Evolutionary conservation across 352 stramenopile species (phyloP).

Genomic region (Phytophthora boehmeriae): DNA sequence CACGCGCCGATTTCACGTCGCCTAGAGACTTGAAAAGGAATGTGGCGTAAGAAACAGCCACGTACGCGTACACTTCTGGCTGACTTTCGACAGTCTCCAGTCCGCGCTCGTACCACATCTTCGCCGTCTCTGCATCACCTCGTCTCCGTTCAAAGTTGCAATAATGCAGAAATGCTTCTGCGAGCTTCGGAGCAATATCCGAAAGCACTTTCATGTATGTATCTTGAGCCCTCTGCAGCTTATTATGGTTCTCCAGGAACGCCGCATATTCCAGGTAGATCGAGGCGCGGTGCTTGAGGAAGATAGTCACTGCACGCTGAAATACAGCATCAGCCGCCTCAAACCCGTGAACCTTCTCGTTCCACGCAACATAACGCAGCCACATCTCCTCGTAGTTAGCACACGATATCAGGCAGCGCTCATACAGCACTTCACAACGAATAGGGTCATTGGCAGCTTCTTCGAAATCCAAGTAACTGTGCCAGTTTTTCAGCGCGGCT

Average conservation of each 20-base stretch:
- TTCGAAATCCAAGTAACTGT: slow-evolving; percentile 82
- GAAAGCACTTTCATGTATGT: slow-evolving; percentile 64
- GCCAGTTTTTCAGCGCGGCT: slow-evolving; percentile 78
- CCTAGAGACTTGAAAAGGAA: slow-evolving; percentile 59
- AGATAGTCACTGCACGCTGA: slow-evolving; percentile 63
- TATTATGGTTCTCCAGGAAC: slow-evolving; percentile 69
- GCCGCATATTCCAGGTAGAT: slow-evolving; percentile 79
- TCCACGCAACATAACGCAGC: slow-evolving; percentile 74
- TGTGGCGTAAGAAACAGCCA: slow-evolving; percentile 62
- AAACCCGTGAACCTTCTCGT: slow-evolving; percentile 58
- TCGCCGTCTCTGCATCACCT: slow-evolving; percentile 52
- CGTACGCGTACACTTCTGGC: slow-evolving; percentile 48
- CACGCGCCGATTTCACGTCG: slow-evolving; percentile 45
- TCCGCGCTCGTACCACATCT: slow-evolving; percentile 58
- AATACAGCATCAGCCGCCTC: slow-evolving; percentile 70
- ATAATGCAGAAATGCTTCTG: slow-evolving; percentile 64
- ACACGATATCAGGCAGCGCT: slow-evolving; percentile 82
- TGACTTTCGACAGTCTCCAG: slow-evolving; percentile 50
- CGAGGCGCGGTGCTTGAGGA: slow-evolving; percentile 73
- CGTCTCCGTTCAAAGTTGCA: slow-evolving; percentile 79
- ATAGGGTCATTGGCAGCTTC: slow-evolving; percentile 52
- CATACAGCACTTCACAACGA: slow-evolving; percentile 74
- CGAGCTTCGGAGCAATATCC: slow-evolving; percentile 62
- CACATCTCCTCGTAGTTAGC: slow-evolving; percentile 87
- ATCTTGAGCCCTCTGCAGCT: slow-evolving; percentile 52